Conservation (phyloP, 768 basidiomycete genomes). For the Agaricus blazei region DNA sequence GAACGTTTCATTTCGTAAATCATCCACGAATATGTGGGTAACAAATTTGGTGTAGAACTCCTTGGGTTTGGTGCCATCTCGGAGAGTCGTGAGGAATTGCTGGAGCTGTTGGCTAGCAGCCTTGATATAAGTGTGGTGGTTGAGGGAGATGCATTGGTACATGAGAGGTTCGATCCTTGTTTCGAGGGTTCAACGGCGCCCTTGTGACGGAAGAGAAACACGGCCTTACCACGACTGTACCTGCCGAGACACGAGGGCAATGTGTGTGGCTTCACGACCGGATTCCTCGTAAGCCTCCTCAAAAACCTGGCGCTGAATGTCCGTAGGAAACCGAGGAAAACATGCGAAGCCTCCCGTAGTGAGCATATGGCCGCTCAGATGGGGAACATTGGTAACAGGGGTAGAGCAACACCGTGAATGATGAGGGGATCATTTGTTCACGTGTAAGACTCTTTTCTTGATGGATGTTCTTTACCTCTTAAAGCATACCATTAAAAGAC, state of each 20-base stretch:
- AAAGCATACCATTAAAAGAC: too few relatives aligned
- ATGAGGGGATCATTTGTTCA: too few relatives aligned
- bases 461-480: too few relatives aligned
- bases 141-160: conserved; percentile 4
- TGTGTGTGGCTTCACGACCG: background rate
- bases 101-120: background rate
- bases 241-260: conserved; percentile 4
- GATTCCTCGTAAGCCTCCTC: conserved; percentile 8
- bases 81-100: background rate
- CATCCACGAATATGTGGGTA: background rate
- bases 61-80: background rate
- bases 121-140: background rate
- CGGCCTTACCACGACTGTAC: conserved; percentile 3
- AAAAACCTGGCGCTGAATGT: conserved; percentile 3
- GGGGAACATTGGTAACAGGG: too few relatives aligned
- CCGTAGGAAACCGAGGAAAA: background rate
- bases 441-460: too few relatives aligned
- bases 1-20: background rate
- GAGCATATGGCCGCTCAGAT: background rate
- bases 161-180: conserved; percentile 10
- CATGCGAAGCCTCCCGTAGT: background rate
- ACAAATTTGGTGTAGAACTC: conserved; percentile 3
- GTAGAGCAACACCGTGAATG: too few relatives aligned
- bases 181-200: background rate
- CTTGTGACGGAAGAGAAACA: background rate